Evolutionary conservation across 495 filamentous ascomycete genomes (phyloP), one percentile per base, ranked within the genome.

Genomic region (Aspergillus leporis): DNA sequence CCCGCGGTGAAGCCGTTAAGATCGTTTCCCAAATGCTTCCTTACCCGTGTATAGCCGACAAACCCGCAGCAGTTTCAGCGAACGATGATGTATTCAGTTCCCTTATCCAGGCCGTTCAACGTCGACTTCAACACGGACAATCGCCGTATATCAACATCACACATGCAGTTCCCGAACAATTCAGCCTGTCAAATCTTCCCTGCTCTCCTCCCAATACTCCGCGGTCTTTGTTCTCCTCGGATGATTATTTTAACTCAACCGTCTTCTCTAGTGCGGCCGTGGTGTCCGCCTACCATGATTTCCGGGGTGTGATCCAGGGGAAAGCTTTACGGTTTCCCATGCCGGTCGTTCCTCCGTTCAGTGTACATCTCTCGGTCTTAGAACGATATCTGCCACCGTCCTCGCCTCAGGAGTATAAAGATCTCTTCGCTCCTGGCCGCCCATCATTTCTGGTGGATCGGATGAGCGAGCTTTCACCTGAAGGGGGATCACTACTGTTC

Each of bases 361-460:
- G 79, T 43, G 78, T 90, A 23, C 80, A 88, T 53, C 73, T 89
- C 45, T 85, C 87, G 1, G 74, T 90, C 13, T 74, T 90, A 8
- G 88, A 91, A 68, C 85, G 88, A 6, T 90, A 86, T 67, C 85
- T 91, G 6, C 88, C 88, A 50, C 88, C 88, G 14, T 76, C 83
- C 1, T 83, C 84, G 6, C 58, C 64, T 4, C 74, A 84, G 60
- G 87, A 90, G 61, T 87, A 86, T 52, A 67, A 73, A 28, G 79
- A 86, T 61, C 76, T 90, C 60, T 89, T 90, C 66, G 72, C 69
- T 34, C 62, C 71, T n/a, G 73, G 73, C 19, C 79, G 80, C 10
- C 81, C 77, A 4, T 88, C 86, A 0, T 79, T 87, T 40, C 77
- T 91, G n/a, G 77, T 87, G 30, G 86, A 91, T 64, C 85, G 88